A percentile compares a stretch with the other conserved stretches of the same genome.
Evolutionary conservation across 179 eudicot genomes (phyloP).

Genomic region (Amaranthus tricolor): DNA sequence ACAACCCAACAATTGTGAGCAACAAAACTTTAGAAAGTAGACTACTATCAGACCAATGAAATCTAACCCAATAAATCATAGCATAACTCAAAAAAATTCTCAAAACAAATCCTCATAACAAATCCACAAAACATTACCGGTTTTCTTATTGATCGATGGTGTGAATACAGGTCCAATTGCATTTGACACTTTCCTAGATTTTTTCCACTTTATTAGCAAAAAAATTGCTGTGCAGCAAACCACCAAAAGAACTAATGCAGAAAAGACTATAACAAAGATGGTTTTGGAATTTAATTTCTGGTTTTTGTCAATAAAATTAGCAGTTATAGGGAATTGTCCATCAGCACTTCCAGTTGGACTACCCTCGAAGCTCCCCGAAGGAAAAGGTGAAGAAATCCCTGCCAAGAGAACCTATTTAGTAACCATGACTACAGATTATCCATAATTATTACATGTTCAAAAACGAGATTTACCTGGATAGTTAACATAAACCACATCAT

Average conservation of each 20-base stretch:
- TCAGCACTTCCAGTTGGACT: conserved; percentile 68
- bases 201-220: conserved; percentile 65
- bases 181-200: conserved; percentile 55
- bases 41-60: not conserved
- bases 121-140: conserved; percentile 44
- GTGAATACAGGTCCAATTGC: conserved; percentile 67
- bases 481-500: conserved; percentile 57
- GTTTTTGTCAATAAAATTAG: conserved; percentile 51
- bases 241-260: conserved; percentile 68
- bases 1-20: not conserved
- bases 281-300: conserved; percentile 57
- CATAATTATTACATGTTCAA: not conserved
- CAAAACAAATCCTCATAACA: not conserved
- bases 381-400: conserved; percentile 78
- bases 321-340: conserved; percentile 69
- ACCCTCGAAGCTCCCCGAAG: conserved; percentile 43
- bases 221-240: conserved; percentile 60
- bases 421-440: conserved; percentile 2
- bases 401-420: conserved; percentile 17
- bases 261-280: conserved; percentile 63
- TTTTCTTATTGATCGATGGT: conserved; percentile 58
- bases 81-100: not conserved
- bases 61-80: no score
- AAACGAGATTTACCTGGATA: conserved; percentile 67
- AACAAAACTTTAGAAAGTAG: not conserved